Percentiles rank a stretch among this genome's conserved stretches.
Evolutionary conservation across 106 monocot genomes (phyloP).

Genomic region (Platanthera zijinensis): DNA sequence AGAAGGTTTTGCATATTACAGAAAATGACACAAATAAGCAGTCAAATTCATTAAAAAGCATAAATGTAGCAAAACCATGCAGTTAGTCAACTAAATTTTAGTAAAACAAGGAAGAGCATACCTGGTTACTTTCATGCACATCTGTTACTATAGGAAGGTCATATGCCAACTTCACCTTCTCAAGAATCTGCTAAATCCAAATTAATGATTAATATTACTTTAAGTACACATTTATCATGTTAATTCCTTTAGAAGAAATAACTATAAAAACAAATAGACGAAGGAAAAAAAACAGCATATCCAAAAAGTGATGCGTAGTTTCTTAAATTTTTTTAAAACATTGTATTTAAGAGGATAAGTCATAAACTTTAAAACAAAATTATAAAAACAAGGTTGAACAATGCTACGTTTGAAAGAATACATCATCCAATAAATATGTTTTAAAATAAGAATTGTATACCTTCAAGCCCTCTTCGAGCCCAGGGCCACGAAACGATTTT

Average conservation of each 20-base stretch:
- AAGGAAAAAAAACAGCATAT: not conserved
- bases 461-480: conserved; percentile 93
- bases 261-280: not conserved
- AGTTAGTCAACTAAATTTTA: not conserved
- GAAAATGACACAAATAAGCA: no score
- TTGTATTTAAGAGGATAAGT: not conserved
- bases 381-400: not conserved
- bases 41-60: no score
- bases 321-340: not conserved
- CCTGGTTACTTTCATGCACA: conserved; percentile 90
- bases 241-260: not conserved
- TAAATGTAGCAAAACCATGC: no score
- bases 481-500: conserved; percentile 92
- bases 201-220: conserved; percentile 1
- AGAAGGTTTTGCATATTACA: no score
- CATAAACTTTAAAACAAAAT: not conserved
- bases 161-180: conserved; percentile 75
- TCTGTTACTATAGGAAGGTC: conserved; percentile 91
- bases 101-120: conserved; percentile 9
- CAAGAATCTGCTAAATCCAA: conserved; percentile 59
- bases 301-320: not conserved
- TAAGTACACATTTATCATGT: not conserved
- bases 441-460: conserved; percentile 19
- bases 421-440: not conserved
- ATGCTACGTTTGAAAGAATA: not conserved